Evolutionary conservation across 106 monocot species (phyloP).

Genomic region (Alisma plantagoaquatica): DNA sequence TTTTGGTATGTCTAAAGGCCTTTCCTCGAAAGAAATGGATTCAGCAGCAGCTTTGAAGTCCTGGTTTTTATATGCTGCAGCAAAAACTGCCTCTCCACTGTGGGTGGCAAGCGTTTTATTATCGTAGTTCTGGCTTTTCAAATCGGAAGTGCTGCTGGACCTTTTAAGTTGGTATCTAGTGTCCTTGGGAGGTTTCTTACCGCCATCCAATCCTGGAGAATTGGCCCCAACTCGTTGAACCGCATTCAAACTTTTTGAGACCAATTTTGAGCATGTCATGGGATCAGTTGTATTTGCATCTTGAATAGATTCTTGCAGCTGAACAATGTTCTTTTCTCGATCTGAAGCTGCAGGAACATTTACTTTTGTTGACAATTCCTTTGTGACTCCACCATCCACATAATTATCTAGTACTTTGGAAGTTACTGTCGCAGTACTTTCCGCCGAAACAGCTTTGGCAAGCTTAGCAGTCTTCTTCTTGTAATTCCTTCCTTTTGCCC

Average conservation of each 20-base stretch:
- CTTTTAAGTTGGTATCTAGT: constrained; percentile 10
- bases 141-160: constrained; percentile 25
- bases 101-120: constrained; percentile 10
- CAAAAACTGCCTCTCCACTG: constrained; percentile 15
- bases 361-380: constrained; percentile 23
- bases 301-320: neutral
- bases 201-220: neutral
- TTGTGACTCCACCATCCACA: constrained; percentile 16
- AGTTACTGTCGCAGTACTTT: constrained; percentile 12
- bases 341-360: constrained; percentile 13
- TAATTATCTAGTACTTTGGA: constrained; percentile 13
- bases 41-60: constrained; percentile 4
- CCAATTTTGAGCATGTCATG: neutral
- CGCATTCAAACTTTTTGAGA: neutral
- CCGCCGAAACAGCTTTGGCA: constrained; percentile 19
- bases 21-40: constrained; percentile 31
- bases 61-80: constrained; percentile 6
- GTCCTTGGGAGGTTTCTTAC: neutral
- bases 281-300: neutral
- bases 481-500: constrained; percentile 98
- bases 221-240: neutral
- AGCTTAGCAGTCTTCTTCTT: constrained; percentile 54
- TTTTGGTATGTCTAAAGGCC: constrained; percentile 53
- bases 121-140: constrained; percentile 9
- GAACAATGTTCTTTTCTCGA: constrained; percentile 25